Evolutionary conservation across 2,329 filamentous ascomycete species (phyloP).

Genomic region (Myriosclerotinia duriaeana): DNA sequence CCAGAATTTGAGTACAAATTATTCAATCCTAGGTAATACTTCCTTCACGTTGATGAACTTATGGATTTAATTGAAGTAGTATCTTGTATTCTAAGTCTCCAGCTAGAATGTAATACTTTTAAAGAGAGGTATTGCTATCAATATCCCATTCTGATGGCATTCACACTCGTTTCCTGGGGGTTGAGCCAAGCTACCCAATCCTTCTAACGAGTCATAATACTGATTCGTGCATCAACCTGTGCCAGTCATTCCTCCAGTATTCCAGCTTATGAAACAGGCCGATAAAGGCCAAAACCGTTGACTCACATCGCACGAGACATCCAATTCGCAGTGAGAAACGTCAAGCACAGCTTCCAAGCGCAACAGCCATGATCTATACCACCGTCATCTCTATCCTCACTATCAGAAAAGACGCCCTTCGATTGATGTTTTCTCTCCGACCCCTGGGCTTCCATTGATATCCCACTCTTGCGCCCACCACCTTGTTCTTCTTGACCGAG

Average conservation of each 20-base stretch:
- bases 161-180: too few relatives aligned
- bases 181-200: not conserved
- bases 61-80: not conserved
- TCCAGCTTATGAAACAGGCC: not conserved
- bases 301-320: slow-evolving; percentile 17
- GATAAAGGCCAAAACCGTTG: too few relatives aligned
- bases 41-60: too few relatives aligned
- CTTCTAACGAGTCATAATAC: not conserved
- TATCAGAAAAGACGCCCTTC: not conserved
- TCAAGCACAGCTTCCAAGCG: slow-evolving; percentile 12
- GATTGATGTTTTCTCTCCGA: not conserved
- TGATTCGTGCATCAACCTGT: not conserved
- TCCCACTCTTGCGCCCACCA: not conserved
- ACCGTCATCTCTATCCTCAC: not conserved
- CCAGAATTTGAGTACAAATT: not conserved
- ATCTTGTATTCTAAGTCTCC: not conserved
- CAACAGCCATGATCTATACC: slow-evolving; percentile 7
- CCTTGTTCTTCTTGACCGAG: not conserved
- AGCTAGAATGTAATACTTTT: not conserved
- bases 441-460: not conserved
- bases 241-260: not conserved
- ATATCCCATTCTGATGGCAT: not conserved
- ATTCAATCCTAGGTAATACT: not conserved
- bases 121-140: not conserved
- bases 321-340: slow-evolving; percentile 3